Percentiles rank a stretch among this genome's conserved stretches.
These are phyloP conservation scores for Bondarzewia mesenterica DNA, from an alignment of 1,284 basidiomycete species.

Conservation along the genomic window DNA sequence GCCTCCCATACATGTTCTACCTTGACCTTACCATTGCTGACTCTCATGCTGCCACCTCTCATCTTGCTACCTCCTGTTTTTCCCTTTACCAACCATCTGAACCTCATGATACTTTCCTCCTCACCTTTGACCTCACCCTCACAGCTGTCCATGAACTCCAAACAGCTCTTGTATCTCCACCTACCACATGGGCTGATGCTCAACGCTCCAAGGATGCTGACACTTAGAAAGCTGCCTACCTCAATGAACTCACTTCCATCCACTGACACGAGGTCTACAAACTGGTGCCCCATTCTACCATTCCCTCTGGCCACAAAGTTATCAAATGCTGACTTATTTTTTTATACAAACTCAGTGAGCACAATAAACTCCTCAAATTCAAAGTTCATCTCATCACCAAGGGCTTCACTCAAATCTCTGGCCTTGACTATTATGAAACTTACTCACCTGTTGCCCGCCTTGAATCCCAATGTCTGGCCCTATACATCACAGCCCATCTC, in stretches of 20 bases:
- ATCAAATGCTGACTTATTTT: constrained; percentile 21
- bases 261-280: not conserved
- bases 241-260: constrained; percentile 12
- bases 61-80: too few relatives aligned
- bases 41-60: too few relatives aligned
- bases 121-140: too few relatives aligned
- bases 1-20: too few relatives aligned
- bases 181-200: not conserved
- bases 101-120: too few relatives aligned
- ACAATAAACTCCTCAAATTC: constrained; percentile 18
- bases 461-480: constrained; percentile 17
- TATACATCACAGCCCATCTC: constrained; percentile 21
- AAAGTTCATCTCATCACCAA: constrained; percentile 30
- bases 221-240: not conserved
- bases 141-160: too few relatives aligned
- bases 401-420: constrained; percentile 29
- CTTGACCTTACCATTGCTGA: too few relatives aligned
- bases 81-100: too few relatives aligned
- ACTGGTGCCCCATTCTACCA: constrained; percentile 19
- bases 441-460: constrained; percentile 23
- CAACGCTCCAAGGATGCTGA: too few relatives aligned
- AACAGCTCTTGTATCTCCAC: too few relatives aligned
- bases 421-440: constrained; percentile 29
- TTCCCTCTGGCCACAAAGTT: constrained; percentile 15
- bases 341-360: constrained; percentile 22